Evolutionary conservation across 352 stramenopile species (phyloP).

Genomic region (Phytophthora fragariae): DNA sequence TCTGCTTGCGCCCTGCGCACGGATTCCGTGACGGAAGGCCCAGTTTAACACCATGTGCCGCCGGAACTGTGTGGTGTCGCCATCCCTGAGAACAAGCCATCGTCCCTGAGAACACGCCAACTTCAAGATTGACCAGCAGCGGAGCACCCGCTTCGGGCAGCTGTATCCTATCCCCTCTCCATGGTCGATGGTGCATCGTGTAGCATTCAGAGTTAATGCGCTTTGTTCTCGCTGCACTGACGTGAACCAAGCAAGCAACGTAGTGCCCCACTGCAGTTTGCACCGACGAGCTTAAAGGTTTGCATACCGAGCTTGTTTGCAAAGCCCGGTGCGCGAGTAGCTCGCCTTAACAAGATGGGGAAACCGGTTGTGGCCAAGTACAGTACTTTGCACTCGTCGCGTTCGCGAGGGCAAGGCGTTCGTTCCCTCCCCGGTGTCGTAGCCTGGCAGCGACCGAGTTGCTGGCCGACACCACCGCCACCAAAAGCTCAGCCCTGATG

Average conservation of each 20-base stretch:
- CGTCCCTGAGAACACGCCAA: background rate
- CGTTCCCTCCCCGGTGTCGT: background rate
- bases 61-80: background rate
- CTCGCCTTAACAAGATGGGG: conserved; percentile 22
- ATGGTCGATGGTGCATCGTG: background rate
- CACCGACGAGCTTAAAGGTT: background rate
- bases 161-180: background rate
- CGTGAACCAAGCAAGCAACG: background rate
- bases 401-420: background rate
- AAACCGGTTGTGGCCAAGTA: background rate
- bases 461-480: background rate
- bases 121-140: conserved; percentile 10
- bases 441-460: background rate
- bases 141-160: background rate
- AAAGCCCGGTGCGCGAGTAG: conserved; percentile 28
- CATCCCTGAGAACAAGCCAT: background rate
- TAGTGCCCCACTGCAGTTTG: background rate
- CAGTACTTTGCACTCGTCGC: background rate
- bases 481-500: background rate
- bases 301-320: conserved; percentile 11
- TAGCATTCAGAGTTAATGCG: conserved; percentile 5
- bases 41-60: background rate
- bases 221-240: background rate
- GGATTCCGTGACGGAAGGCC: background rate
- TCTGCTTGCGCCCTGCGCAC: background rate